These are phyloP conservation scores for Mucor saturninus DNA, from an alignment of 371 early-diverging fungal species.

Conservation along the genomic window DNA sequence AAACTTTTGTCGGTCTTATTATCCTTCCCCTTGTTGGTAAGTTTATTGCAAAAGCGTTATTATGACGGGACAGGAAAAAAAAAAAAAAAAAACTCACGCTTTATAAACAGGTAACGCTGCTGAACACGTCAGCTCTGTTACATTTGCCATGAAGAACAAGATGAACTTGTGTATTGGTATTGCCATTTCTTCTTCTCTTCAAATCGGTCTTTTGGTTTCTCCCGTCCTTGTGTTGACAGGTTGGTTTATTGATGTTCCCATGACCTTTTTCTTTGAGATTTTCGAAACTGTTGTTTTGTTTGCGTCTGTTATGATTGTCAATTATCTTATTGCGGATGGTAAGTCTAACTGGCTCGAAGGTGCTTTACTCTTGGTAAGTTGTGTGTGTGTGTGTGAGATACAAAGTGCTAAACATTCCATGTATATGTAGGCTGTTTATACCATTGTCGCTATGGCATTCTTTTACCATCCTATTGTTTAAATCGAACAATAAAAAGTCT, in stretches of 20 bases:
- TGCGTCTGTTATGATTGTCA: slow-evolving; percentile 84
- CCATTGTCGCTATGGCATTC: slow-evolving; percentile 78
- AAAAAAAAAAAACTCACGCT: neutral
- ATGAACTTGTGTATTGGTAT: slow-evolving; percentile 90
- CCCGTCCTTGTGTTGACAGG: slow-evolving; percentile 87
- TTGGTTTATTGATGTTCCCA: slow-evolving; percentile 80
- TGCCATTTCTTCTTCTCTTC: slow-evolving; percentile 88
- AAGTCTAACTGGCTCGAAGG: slow-evolving; percentile 88
- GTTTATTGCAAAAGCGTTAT: slow-evolving; percentile 22
- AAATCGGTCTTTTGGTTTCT: slow-evolving; percentile 89
- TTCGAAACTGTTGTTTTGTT: slow-evolving; percentile 87
- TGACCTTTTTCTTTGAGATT: slow-evolving; percentile 82
- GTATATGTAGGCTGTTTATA: slow-evolving; percentile 52
- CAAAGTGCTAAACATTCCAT: too few relatives aligned
- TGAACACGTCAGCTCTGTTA: slow-evolving; percentile 82
- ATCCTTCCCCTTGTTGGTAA: slow-evolving; percentile 86
- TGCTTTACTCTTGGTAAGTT: slow-evolving; percentile 61
- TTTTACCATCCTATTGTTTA: slow-evolving; percentile 59
- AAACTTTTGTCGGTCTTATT: slow-evolving; percentile 89
- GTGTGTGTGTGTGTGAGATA: neutral
- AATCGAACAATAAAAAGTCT: neutral
- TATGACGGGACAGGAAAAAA: neutral
- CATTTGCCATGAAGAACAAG: slow-evolving; percentile 86
- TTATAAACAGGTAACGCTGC: slow-evolving; percentile 41
- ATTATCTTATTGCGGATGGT: slow-evolving; percentile 80